These are phyloP conservation scores for Chlamydomonas reinhardtii DNA, from an alignment of 163 green algal species.

Conservation along the genomic window DNA sequence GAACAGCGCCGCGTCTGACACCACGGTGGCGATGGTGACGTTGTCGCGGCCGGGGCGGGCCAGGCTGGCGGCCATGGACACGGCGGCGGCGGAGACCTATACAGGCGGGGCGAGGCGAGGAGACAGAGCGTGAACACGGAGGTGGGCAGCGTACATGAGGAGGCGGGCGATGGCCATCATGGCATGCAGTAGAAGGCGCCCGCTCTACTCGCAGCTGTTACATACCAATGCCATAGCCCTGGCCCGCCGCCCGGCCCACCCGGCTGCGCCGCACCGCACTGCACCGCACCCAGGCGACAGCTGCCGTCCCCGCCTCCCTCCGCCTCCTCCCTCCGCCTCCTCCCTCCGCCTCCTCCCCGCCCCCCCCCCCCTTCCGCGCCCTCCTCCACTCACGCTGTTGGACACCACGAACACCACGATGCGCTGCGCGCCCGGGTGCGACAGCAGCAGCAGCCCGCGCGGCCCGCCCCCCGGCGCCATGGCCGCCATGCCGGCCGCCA, in stretches of 20 bases:
- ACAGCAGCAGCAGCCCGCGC: neutral
- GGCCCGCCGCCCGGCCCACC: too few species aligned
- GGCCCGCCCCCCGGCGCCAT: neutral
- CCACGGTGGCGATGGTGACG: conserved; percentile 7
- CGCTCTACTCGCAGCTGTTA: too few species aligned
- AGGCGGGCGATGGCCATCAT: too few species aligned
- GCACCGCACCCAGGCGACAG: too few species aligned
- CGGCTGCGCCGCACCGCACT: too few species aligned
- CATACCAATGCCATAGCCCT: too few species aligned
- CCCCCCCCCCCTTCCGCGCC: neutral
- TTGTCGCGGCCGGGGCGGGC: conserved; percentile 9
- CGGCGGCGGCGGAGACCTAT: conserved; percentile 20
- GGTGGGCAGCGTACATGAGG: neutral
- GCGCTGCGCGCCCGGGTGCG: neutral
- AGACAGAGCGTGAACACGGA: neutral
- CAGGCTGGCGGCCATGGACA: conserved; percentile 16
- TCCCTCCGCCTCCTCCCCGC: neutral
- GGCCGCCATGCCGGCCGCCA: neutral
- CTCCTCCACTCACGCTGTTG: neutral
- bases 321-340: neutral
- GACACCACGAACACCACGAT: conserved; percentile 27
- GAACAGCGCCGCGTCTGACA: neutral
- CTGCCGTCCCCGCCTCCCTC: too few species aligned
- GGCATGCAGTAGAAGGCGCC: too few species aligned
- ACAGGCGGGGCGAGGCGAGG: too few species aligned